Percentiles rank a stretch among this genome's conserved stretches.
Conservation (phyloP, 2,329 filamentous ascomycete genomes). For the Aureobasidium lini region DNA sequence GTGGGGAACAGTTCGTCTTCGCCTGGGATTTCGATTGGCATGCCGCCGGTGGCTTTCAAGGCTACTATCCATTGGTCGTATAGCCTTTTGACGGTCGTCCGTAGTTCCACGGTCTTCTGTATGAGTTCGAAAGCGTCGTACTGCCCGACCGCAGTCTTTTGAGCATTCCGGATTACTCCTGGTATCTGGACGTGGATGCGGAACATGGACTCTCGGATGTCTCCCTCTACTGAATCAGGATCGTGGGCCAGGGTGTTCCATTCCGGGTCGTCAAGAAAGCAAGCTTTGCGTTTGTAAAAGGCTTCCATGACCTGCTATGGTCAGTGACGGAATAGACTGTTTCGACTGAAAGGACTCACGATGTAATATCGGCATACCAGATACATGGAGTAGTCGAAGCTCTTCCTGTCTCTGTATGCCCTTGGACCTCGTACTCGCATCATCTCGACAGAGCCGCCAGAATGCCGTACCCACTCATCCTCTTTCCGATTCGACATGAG, state of each 20-base stretch:
- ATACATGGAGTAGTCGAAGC: slow-evolving; percentile 14
- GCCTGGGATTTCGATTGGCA: slow-evolving; percentile 3
- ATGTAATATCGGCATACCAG: slow-evolving; percentile 12
- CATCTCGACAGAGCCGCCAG: slow-evolving; percentile 4
- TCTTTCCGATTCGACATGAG: slow-evolving; percentile 10
- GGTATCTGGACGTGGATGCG: slow-evolving; percentile 6
- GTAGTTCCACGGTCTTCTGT: background rate
- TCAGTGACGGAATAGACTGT: background rate
- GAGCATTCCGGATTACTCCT: slow-evolving; percentile 5
- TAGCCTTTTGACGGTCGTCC: background rate
- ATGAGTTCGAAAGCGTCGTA: slow-evolving; percentile 2
- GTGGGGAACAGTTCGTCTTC: slow-evolving; percentile 7
- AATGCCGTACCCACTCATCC: slow-evolving; percentile 10
- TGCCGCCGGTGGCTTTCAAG: background rate
- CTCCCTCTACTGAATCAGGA: background rate
- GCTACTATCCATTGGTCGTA: slow-evolving; percentile 5
- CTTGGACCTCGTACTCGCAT: slow-evolving; percentile 10
- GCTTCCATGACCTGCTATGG: slow-evolving; percentile 7
- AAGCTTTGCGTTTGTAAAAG: slow-evolving; percentile 5
- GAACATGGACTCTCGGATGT: slow-evolving; percentile 7
- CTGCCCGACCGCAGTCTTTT: background rate
- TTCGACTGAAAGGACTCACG: background rate
- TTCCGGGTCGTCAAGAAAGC: slow-evolving; percentile 9
- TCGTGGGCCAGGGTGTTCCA: slow-evolving; percentile 2
- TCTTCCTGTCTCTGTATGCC: slow-evolving; percentile 4